Conservation (phyloP, 2,329 filamentous ascomycete species). For the Phialophora tarda region DNA sequence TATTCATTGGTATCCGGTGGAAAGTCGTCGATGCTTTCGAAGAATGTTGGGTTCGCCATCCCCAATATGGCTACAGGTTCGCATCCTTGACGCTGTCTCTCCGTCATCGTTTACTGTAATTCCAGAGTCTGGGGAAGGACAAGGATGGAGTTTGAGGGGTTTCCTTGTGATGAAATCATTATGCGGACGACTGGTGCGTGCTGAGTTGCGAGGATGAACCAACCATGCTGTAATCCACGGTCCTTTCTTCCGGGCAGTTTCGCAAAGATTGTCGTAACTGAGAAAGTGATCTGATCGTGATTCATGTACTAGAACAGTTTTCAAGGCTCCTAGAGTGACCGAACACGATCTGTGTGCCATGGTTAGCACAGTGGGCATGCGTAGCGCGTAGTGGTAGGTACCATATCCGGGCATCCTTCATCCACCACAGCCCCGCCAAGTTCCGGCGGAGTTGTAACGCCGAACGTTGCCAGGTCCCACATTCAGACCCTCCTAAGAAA, state of each 20-base stretch:
- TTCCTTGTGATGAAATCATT: not conserved
- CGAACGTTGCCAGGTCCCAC: not conserved
- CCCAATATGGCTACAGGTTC: not conserved
- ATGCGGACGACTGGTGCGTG: not conserved
- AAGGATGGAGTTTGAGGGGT: not conserved
- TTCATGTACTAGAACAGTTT: too few relatives aligned
- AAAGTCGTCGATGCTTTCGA: not conserved
- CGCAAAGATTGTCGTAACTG: not conserved
- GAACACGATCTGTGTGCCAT: not conserved
- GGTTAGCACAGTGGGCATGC: too few relatives aligned
- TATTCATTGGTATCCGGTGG: conserved; percentile 1
- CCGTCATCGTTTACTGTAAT: not conserved
- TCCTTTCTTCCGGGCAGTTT: not conserved
- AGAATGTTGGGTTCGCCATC: not conserved
- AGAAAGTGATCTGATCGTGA: too few relatives aligned
- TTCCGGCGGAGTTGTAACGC: not conserved
- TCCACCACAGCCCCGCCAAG: not conserved
- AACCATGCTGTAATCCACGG: not conserved
- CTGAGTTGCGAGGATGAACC: not conserved
- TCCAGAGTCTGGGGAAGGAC: not conserved
- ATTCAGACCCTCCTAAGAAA: not conserved
- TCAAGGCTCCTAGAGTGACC: too few relatives aligned
- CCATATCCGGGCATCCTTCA: not conserved
- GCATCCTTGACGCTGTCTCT: not conserved
- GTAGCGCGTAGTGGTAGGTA: not conserved